Percentiles rank a stretch among this genome's conserved stretches.
phyloP scores from a whole-genome alignment of 2,329 filamentous ascomycete species.

The Epichloe festucae region DNA sequence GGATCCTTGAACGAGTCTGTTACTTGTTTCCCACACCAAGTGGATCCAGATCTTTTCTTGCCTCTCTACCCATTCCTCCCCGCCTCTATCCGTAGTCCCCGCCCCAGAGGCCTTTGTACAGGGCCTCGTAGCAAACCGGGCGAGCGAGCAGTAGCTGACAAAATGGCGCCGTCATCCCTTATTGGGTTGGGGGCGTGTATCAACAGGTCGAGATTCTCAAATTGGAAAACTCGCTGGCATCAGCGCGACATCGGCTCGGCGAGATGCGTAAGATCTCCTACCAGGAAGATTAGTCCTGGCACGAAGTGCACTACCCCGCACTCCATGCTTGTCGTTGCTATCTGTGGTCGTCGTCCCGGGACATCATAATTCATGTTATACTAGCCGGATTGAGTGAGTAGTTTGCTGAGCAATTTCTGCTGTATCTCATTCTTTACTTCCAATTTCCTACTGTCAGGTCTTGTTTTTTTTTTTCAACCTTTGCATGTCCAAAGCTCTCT shows the following conservation, averaged over 20 bases:
- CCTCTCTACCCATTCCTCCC: not conserved
- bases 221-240: slow-evolving; percentile 72
- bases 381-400: not conserved
- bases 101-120: not conserved
- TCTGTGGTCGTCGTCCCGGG: not conserved
- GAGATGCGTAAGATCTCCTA: slow-evolving; percentile 99
- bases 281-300: slow-evolving; percentile 54
- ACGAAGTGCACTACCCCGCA: not conserved
- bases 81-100: not conserved
- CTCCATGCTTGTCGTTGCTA: not conserved
- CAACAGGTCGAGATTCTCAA: slow-evolving; percentile 87
- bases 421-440: not conserved
- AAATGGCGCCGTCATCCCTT: not conserved
- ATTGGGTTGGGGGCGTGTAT: not conserved
- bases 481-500: not conserved
- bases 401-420: not conserved
- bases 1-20: not conserved
- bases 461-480: not conserved
- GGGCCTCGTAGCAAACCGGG: not conserved
- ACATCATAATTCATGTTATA: not conserved
- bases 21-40: not conserved
- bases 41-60: not conserved
- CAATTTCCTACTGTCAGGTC: not conserved
- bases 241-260: slow-evolving; percentile 70
- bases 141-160: slow-evolving; percentile 6